Evolutionary conservation across 2,329 filamentous ascomycete species (phyloP), one percentile per base, ranked within the genome.

Genomic region (Colletotrichum cuscutae): DNA sequence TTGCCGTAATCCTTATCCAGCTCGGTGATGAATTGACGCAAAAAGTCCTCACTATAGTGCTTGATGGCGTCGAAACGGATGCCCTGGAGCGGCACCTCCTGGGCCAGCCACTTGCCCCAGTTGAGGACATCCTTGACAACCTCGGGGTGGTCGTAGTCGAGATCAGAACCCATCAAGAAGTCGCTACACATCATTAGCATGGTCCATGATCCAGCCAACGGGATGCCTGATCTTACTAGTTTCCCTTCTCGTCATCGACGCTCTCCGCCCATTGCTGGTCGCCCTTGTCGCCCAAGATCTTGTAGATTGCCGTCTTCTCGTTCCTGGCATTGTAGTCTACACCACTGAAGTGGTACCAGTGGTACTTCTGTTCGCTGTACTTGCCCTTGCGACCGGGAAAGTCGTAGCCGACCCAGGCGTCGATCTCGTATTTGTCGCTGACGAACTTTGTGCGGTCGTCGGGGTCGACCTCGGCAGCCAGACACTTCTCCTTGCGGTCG

Each of bases 1-100:
- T 76, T 49, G 22, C 81, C 81, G 35, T 85, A 83, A 0, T 80
- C 81, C 56, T 84, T 83, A 77, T 88, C 88, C 71, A 93, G 81
- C 58, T 88, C 83, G 6, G 84, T 82, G 63, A 94, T 87, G 81
- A 93, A 93, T n/a, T 90, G 86, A 54, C 86, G 86, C 37, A 92
- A 86, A 77, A 94, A 94, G n/a, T 86, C 84, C 71, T 89, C 88
- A 32, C 89, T 92, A 80, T 91, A 93, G 81, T 95, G 93, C 81
- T 94, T 93, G 35, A 91, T 90, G 13, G 92, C 93, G 79, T 95
- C 93, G 63, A 94, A 87, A 22, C 93, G 86, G 79, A 94, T 91
- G 1, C 92, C 92, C 73, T 87, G 86, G 12, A 94, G 82, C 0
- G 88, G 88, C 0, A 93, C 78, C 72, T 91, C 84, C 6, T 88